phyloP scores from a whole-genome alignment of 768 basidiomycete genomes.

The Artomyces pyxidatus region DNA sequence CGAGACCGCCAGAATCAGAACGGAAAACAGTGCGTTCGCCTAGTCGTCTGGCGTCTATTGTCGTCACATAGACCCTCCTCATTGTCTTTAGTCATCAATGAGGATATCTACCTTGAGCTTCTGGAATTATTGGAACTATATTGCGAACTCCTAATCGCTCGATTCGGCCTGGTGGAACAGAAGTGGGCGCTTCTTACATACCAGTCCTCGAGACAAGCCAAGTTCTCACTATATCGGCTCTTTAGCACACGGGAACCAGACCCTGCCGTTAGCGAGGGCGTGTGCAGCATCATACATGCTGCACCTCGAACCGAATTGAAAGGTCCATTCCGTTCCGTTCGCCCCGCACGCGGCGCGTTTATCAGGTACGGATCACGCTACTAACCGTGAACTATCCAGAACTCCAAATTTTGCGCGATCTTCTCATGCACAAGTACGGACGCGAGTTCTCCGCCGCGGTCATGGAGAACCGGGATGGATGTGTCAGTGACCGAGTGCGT shows the following conservation, averaged over 20 bases:
- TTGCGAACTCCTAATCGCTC: constrained; percentile 85
- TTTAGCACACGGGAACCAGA: constrained; percentile 76
- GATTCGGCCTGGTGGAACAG: constrained; percentile 88
- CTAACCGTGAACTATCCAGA: constrained; percentile 40
- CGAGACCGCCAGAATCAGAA: constrained; percentile 80
- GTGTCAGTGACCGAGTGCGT: constrained; percentile 79
- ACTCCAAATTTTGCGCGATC: constrained; percentile 82
- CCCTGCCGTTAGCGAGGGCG: constrained; percentile 77
- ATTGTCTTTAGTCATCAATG: constrained; percentile 57
- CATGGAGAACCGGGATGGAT: constrained; percentile 75
- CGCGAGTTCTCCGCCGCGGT: constrained; percentile 81
- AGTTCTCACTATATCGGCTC: background rate
- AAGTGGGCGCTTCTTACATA: constrained; percentile 41
- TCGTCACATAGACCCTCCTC: too few relatives aligned
- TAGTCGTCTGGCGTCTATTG: too few relatives aligned
- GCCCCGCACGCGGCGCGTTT: background rate
- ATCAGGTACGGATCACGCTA: too few relatives aligned
- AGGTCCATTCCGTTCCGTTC: constrained; percentile 35
- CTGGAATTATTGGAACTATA: constrained; percentile 91
- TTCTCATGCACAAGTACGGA: constrained; percentile 94
- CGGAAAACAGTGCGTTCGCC: constrained; percentile 64
- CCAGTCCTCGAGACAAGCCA: background rate
- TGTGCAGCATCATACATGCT: constrained; percentile 82
- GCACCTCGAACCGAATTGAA: constrained; percentile 89
- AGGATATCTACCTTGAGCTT: constrained; percentile 79